These are phyloP conservation scores for Cryptosporidium ubiquitum DNA, from an alignment of 169 alveolate genomes.

Conservation along the genomic window DNA sequence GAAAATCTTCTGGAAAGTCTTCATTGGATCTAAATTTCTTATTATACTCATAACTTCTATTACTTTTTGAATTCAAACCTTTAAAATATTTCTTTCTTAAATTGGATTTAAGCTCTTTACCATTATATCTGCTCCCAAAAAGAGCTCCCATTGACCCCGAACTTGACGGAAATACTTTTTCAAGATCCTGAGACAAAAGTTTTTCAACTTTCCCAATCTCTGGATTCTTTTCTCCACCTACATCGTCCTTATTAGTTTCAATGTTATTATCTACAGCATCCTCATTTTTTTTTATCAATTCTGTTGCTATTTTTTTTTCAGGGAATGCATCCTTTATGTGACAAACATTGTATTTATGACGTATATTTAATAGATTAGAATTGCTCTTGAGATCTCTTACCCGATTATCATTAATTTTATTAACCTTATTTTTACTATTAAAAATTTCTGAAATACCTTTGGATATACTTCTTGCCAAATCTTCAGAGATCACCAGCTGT, in stretches of 20 bases:
- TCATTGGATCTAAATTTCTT: conserved; percentile 51
- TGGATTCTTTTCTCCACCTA: not conserved
- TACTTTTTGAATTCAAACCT: conserved; percentile 5
- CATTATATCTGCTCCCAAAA: conserved; percentile 38
- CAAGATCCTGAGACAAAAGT: conserved; percentile 6
- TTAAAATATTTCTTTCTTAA: conserved; percentile 10
- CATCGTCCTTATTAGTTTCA: not conserved
- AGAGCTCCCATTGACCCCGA: conserved; percentile 8
- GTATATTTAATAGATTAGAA: not conserved
- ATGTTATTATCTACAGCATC: not conserved
- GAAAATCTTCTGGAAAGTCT: not conserved
- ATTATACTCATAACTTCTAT: conserved; percentile 10
- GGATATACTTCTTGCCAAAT: conserved; percentile 13
- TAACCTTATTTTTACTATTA: not conserved
- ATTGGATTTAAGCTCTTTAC: conserved; percentile 37
- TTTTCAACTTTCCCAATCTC: not conserved
- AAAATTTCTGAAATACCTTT: not conserved
- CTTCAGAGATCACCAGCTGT: not conserved
- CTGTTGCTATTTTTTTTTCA: not conserved
- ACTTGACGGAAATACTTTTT: not conserved
- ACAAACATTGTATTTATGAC: conserved; percentile 5
- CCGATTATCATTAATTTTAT: not conserved
- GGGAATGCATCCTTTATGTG: not conserved
- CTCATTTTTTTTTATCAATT: not conserved
- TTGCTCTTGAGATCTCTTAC: not conserved